These are phyloP conservation scores for Kregervanrija fluxuum DNA, from an alignment of 805 yeast genomes.

Conservation along the genomic window DNA sequence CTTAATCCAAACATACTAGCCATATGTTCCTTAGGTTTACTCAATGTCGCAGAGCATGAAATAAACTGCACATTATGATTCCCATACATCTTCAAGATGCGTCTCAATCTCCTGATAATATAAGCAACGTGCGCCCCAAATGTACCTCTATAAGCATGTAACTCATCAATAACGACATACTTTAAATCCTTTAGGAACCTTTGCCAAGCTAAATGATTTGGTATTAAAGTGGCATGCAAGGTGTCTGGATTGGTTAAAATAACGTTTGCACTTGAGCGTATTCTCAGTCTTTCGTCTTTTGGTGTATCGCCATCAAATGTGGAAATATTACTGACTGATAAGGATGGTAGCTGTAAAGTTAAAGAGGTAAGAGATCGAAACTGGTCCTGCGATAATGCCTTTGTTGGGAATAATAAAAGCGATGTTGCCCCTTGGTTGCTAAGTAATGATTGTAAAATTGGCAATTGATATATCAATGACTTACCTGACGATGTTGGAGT, in stretches of 20 bases:
- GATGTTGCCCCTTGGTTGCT: conserved; percentile 48
- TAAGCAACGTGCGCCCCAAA: conserved; percentile 91
- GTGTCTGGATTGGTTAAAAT: conserved; percentile 95
- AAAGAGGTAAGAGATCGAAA: conserved; percentile 58
- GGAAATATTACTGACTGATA: conserved; percentile 5
- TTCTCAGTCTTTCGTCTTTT: conserved; percentile 37
- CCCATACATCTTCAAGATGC: conserved; percentile 52
- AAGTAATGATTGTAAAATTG: conserved; percentile 53
- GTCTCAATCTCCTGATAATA: conserved; percentile 69
- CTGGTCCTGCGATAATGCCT: conserved; percentile 97
- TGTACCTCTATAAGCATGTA: conserved; percentile 83
- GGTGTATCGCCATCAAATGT: conserved; percentile 96
- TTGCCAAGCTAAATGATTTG: conserved; percentile 70
- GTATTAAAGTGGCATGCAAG: conserved; percentile 77
- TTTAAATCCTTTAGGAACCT: conserved; percentile 58
- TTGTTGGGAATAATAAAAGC: conserved; percentile 89
- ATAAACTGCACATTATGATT: conserved; percentile 56
- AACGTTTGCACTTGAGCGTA: conserved; percentile 63
- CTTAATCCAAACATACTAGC: conserved; percentile 60
- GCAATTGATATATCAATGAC: conserved; percentile 84
- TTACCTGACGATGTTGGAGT: conserved; percentile 97
- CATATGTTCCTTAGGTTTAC: conserved; percentile 69
- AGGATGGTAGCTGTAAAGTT: conserved; percentile 5
- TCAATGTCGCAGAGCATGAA: conserved; percentile 91
- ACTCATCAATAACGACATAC: conserved; percentile 74